phyloP scores from a whole-genome alignment of 768 basidiomycete genomes.

The Tylopilus sp. region DNA sequence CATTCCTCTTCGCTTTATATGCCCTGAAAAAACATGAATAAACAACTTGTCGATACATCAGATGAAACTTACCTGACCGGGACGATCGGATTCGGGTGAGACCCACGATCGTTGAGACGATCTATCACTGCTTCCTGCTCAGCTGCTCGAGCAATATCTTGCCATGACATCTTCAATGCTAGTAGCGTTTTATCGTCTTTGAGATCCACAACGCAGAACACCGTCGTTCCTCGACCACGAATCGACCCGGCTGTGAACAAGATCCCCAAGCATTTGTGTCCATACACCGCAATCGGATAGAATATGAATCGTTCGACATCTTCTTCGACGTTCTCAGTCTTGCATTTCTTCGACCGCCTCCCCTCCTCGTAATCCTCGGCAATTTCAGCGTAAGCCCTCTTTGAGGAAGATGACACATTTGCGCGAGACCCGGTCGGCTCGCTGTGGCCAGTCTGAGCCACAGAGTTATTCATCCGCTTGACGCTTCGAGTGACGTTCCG shows the following conservation, averaged over 20 bases:
- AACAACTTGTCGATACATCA: neutral
- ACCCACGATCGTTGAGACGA: neutral
- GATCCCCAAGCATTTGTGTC: neutral
- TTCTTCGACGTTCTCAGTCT: too few species aligned
- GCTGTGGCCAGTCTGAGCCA: too few species aligned
- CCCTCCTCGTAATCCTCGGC: too few species aligned
- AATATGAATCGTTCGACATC: too few species aligned
- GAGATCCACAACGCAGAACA: conserved; percentile 1
- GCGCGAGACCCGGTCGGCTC: too few species aligned
- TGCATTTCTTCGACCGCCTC: too few species aligned
- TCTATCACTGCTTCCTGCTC: neutral
- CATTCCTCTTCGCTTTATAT: neutral
- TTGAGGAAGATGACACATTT: too few species aligned
- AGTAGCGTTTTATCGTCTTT: neutral
- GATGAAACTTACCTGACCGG: neutral
- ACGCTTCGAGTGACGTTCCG: too few species aligned
- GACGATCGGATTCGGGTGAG: conserved; percentile 1
- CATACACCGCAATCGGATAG: too few species aligned
- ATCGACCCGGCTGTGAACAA: conserved; percentile 4
- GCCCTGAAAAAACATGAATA: neutral
- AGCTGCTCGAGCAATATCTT: neutral
- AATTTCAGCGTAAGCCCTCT: too few species aligned
- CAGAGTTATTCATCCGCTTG: too few species aligned
- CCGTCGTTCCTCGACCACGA: conserved; percentile 9
- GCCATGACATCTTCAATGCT: neutral